Evolutionary conservation across 768 basidiomycete genomes (phyloP).

Genomic region (Lactifluus echinatus): DNA sequence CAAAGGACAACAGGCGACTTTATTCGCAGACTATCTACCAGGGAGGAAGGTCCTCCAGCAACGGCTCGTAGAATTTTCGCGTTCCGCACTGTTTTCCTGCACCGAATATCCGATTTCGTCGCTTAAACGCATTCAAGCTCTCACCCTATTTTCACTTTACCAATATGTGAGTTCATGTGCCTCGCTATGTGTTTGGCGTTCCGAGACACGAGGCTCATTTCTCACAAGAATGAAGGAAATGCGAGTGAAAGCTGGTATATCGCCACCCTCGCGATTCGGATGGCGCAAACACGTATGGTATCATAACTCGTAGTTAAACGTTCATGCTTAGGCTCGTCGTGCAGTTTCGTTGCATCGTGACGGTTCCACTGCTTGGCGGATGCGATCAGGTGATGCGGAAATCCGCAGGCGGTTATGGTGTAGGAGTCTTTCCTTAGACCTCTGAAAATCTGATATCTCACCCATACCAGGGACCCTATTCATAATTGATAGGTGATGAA

Average conservation of each 20-base stretch:
- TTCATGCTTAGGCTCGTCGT: not conserved
- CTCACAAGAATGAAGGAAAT: constrained; percentile 10
- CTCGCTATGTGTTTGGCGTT: not conserved
- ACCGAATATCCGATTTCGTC: constrained; percentile 15
- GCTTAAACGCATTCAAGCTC: constrained; percentile 22
- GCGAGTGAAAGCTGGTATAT: constrained; percentile 18
- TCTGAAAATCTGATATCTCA: not conserved
- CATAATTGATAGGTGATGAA: constrained; percentile 18
- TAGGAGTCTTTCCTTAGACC: constrained; percentile 4
- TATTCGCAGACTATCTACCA: constrained; percentile 19
- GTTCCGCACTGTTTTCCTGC: constrained; percentile 14
- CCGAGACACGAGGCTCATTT: not conserved
- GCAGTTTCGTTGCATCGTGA: constrained; percentile 23
- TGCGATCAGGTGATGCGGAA: constrained; percentile 22
- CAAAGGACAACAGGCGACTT: not conserved
- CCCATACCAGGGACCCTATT: constrained; percentile 18
- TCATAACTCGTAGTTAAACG: not conserved
- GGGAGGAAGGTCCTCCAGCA: constrained; percentile 20
- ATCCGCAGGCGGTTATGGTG: constrained; percentile 22
- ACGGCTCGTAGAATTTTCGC: constrained; percentile 19
- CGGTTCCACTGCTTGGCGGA: constrained; percentile 19
- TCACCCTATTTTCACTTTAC: constrained; percentile 18
- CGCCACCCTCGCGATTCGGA: constrained; percentile 20
- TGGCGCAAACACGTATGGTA: constrained; percentile 22
- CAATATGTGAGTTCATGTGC: constrained; percentile 15